Evolutionary conservation across 1,139 yeast species (phyloP).

Genomic region (Meyerozyma sp.): DNA sequence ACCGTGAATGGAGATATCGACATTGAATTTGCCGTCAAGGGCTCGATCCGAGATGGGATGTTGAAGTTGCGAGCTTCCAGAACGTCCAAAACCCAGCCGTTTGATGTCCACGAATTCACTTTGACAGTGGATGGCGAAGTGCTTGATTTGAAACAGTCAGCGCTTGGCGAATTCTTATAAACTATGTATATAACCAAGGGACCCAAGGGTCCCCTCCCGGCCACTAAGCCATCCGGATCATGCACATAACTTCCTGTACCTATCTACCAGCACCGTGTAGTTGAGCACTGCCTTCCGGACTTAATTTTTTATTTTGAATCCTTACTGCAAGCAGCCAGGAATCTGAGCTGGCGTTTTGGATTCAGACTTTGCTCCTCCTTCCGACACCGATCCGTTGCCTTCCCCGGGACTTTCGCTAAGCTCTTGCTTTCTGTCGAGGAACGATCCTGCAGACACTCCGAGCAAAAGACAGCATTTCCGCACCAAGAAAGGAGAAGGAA

Average conservation of each 20-base stretch:
- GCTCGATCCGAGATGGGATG: constrained; percentile 48
- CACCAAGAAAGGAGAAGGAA: not conserved
- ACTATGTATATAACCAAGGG: not conserved
- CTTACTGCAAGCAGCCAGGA: not conserved
- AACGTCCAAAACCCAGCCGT: constrained; percentile 50
- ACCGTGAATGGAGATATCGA: constrained; percentile 80
- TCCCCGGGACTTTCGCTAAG: too few species aligned
- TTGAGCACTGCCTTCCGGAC: not conserved
- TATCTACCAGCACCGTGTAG: not conserved
- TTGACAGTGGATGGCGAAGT: constrained; percentile 34
- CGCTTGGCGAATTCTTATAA: not conserved
- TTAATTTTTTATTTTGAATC: not conserved
- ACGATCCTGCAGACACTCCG: not conserved
- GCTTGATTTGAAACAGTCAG: not conserved
- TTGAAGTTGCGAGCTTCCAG: constrained; percentile 57
- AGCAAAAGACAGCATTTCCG: not conserved
- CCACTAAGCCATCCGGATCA: not conserved
- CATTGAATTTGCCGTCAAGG: constrained; percentile 64
- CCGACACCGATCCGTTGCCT: not conserved
- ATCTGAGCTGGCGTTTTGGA: not conserved
- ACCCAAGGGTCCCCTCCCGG: not conserved
- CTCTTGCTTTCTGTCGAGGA: too few species aligned
- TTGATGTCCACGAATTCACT: constrained; percentile 56
- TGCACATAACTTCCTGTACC: not conserved
- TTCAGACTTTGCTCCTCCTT: not conserved